These are phyloP conservation scores for Penicillium cinerascens DNA, from an alignment of 495 filamentous ascomycete species.

Conservation along the genomic window DNA sequence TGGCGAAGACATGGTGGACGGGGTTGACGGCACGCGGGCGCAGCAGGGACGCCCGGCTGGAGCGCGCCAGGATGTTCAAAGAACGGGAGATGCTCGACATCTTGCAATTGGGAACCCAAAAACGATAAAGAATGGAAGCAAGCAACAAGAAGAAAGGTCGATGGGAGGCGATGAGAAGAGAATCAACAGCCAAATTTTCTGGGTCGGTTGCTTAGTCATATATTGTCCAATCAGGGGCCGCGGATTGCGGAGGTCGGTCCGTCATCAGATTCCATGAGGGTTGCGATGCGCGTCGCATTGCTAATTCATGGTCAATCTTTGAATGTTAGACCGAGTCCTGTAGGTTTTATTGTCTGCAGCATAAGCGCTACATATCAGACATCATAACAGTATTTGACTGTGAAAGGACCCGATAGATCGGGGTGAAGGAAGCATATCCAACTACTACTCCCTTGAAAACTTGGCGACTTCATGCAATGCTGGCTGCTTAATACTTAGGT, in stretches of 20 bases:
- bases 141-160: slow-evolving; percentile 34
- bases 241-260: slow-evolving; percentile 36
- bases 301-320: background rate
- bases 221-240: slow-evolving; percentile 32
- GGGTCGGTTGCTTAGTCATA: slow-evolving; percentile 39
- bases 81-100: slow-evolving; percentile 66
- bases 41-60: slow-evolving; percentile 60
- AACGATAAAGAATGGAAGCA: slow-evolving; percentile 31
- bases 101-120: slow-evolving; percentile 39
- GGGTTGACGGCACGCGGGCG: slow-evolving; percentile 61
- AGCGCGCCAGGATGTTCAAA: slow-evolving; percentile 64
- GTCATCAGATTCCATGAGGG: slow-evolving; percentile 9
- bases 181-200: slow-evolving; percentile 43
- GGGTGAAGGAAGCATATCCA: background rate
- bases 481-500: background rate
- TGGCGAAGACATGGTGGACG: slow-evolving; percentile 64
- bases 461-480: too few species aligned
- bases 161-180: slow-evolving; percentile 23
- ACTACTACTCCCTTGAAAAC: too few species aligned
- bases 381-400: too few species aligned
- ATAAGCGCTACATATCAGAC: too few species aligned
- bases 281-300: background rate
- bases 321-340: background rate
- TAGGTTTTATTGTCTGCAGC: background rate
- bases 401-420: background rate